Conservation (phyloP, 441 rosid species). For the Capsella rubella region DNA sequence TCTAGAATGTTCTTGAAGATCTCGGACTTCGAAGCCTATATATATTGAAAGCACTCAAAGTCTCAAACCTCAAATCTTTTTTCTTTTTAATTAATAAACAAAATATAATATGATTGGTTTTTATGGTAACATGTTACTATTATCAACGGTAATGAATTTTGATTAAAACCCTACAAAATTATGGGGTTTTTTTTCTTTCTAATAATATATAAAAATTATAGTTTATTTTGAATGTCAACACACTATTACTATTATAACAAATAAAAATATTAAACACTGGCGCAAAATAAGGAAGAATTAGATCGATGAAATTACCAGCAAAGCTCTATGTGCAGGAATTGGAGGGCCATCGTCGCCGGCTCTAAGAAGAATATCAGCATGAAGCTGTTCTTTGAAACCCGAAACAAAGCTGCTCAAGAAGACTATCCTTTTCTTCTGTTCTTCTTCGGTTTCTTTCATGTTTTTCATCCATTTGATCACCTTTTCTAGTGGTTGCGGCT, state of each 20-base stretch:
- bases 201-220: neutral
- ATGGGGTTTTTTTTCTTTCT: neutral
- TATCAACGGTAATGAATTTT: neutral
- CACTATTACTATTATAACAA: too few species aligned
- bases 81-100: neutral
- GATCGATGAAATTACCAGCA: conserved; percentile 51
- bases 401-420: conserved; percentile 62
- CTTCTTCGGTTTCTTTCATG: conserved; percentile 69
- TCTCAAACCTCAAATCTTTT: neutral
- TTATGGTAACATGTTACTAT: neutral
- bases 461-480: conserved; percentile 64
- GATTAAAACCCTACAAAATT: neutral
- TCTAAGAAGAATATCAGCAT: conserved; percentile 59
- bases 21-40: conserved; percentile 80
- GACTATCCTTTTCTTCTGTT: conserved; percentile 62
- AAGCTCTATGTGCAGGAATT: conserved; percentile 66
- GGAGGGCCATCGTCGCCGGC: conserved; percentile 62
- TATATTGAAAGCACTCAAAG: neutral
- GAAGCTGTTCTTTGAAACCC: conserved; percentile 56
- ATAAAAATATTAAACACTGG: neutral
- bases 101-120: neutral
- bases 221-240: neutral
- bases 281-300: neutral
- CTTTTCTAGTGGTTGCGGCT: conserved; percentile 64
- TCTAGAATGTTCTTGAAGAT: conserved; percentile 75